A percentile compares a stretch with the other conserved stretches of the same genome.
phyloP scores from a whole-genome alignment of 2,329 filamentous ascomycete genomes.

The Pseudomassariella vexata region DNA sequence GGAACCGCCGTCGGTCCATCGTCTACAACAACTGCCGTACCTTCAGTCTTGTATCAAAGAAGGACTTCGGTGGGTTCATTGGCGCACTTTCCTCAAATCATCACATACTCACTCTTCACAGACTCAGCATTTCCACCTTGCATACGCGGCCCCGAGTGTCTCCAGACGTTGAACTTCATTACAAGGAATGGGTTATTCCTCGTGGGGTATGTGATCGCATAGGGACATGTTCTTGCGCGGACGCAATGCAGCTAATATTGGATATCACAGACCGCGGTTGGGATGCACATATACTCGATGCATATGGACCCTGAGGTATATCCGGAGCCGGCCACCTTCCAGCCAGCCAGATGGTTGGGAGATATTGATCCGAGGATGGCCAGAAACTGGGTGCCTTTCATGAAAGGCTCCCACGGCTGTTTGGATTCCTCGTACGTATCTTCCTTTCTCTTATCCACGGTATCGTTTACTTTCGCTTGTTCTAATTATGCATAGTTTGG shows the following conservation, averaged over 20 bases:
- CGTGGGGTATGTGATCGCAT: background rate
- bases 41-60: conserved; percentile 9
- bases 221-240: too few relatives aligned
- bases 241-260: background rate
- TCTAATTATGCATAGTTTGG: too few relatives aligned
- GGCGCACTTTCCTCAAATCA: background rate
- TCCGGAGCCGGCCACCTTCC: conserved; percentile 2
- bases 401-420: conserved; percentile 4
- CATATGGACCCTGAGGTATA: conserved; percentile 6
- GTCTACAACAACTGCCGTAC: conserved; percentile 6
- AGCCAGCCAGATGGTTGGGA: conserved; percentile 5
- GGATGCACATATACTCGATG: conserved; percentile 5
- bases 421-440: too few relatives aligned
- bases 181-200: conserved; percentile 5
- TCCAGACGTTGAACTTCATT: conserved; percentile 2
- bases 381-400: conserved; percentile 3
- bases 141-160: conserved; percentile 1
- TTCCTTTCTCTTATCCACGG: too few relatives aligned
- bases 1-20: conserved; percentile 1
- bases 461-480: too few relatives aligned
- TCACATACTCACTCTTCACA: background rate
- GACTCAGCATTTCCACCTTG: background rate
- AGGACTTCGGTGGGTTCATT: conserved; percentile 4
- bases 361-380: conserved; percentile 3
- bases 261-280: conserved; percentile 2